Base-by-base conservation (phyloP, 768 basidiomycete species). In the Suillus tomentosus region DNA sequence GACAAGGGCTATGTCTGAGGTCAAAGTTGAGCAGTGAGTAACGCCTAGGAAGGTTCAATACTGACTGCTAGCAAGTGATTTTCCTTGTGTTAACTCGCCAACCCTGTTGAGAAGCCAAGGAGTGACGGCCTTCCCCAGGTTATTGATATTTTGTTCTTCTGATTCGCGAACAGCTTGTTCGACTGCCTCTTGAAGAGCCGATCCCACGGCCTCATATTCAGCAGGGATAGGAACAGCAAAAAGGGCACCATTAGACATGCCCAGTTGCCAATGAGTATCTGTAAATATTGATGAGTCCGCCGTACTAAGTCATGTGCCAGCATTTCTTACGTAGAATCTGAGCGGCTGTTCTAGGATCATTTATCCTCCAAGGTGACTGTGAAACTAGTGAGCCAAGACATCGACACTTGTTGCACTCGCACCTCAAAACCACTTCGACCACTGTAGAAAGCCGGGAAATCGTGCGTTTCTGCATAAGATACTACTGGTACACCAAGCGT, bases 371-470 rank as follows among this genome's bases (percentile, higher is more conserved):
- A 4, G 95, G 92, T 24, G 87, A 88, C 93, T 96, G 68, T 57
- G 60, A 40, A 61, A 34, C 19, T 42, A 55, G 58, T 34, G 2
- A 54, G 27, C 27, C 27, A 27, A 34, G 36, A 10, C 10, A 48
- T 36, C 31, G 17, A 3, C 40, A 10, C 62, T 53, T 43, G 3
- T 37, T 70, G 60, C 55, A 47, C 64, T 22, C 77, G 65, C 65
- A 89, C 93, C 80, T 91, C 80, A 73, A 89, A 88, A 1, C 96
- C 96, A 66, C 94, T 95, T 59, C 79, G 80, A 19, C 91, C 89
- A 14, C 87, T 85, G 74, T 95, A 99, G 79, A 99, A 99, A 0
- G 96, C 97, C 2, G 97, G 97, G 69, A 99, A 99, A 68, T 95
- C 92, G 19, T 84, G 80, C 0, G 88, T 87, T 53, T 84, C 71